Percentiles rank a stretch among this genome's conserved stretches.
phyloP scores from a whole-genome alignment of 2,329 filamentous ascomycete genomes.

The Elsinoe australis region DNA sequence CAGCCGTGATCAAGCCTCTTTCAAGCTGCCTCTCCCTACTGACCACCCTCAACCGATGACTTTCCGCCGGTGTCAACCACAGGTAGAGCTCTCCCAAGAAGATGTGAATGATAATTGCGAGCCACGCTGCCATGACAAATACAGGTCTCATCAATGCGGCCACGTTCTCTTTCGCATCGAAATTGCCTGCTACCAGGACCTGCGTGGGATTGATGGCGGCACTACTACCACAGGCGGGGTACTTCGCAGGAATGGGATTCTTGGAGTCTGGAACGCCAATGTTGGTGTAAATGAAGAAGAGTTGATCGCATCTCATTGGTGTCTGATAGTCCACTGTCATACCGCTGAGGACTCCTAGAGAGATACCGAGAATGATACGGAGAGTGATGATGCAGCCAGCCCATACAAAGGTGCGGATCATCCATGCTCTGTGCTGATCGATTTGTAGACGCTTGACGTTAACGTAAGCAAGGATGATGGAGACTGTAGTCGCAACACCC shows the following conservation, averaged over 20 bases:
- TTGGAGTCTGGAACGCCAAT: conserved; percentile 20
- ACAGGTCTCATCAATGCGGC: conserved; percentile 40
- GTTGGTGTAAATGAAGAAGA: conserved; percentile 35
- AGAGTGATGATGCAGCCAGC: conserved; percentile 47
- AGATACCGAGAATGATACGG: conserved; percentile 43
- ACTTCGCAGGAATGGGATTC: conserved; percentile 27
- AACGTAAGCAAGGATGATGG: conserved; percentile 43
- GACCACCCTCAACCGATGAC: conserved; percentile 47
- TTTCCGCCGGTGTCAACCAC: conserved; percentile 47
- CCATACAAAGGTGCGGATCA: conserved; percentile 44
- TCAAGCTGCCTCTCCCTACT: conserved; percentile 51
- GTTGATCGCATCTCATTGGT: conserved; percentile 42
- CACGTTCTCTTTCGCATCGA: conserved; percentile 26
- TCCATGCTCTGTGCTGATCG: conserved; percentile 57
- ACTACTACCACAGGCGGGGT: conserved; percentile 30
- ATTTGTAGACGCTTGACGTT: conserved; percentile 56
- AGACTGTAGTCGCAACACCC: conserved; percentile 39
- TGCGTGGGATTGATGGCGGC: background rate
- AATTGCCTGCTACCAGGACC: conserved; percentile 11
- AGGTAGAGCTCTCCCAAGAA: conserved; percentile 40
- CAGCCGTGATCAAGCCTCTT: conserved; percentile 32
- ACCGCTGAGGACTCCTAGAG: conserved; percentile 35
- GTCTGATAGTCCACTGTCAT: conserved; percentile 31
- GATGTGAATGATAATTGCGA: conserved; percentile 47
- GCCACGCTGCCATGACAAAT: conserved; percentile 49